phyloP scores from a whole-genome alignment of 257 asterid species.

The Plantago ovata region DNA sequence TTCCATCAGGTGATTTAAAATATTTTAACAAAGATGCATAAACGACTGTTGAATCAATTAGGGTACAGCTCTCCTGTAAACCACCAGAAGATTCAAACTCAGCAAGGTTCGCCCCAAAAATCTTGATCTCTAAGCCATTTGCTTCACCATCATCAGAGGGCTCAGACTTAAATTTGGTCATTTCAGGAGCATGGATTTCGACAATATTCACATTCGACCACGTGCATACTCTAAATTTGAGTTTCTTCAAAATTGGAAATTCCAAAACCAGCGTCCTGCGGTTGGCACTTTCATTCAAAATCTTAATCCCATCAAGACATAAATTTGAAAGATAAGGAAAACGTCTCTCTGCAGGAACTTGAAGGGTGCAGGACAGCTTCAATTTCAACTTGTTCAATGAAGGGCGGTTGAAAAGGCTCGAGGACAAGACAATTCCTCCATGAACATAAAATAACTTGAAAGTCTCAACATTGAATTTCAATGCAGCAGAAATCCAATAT shows the following conservation, averaged over 20 bases:
- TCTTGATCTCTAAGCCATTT: neutral
- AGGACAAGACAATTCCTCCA: neutral
- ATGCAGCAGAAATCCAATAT: neutral
- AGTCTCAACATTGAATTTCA: neutral
- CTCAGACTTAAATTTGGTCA: neutral
- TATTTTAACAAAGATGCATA: neutral
- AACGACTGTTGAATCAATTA: neutral
- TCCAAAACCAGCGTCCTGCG: neutral
- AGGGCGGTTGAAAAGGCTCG: neutral
- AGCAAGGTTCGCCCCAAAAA: neutral
- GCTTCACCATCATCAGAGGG: neutral
- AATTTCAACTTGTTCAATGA: neutral
- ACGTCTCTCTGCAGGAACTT: neutral
- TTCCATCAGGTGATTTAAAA: neutral
- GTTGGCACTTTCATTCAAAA: neutral
- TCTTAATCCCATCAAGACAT: neutral
- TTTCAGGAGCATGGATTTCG: slow-evolving; percentile 1
- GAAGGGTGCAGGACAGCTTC: neutral
- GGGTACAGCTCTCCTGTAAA: neutral
- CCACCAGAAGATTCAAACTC: slow-evolving; percentile 5
- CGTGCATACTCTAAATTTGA: neutral
- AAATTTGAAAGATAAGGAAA: neutral
- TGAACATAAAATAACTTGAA: neutral
- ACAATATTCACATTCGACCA: neutral
- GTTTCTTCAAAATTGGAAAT: neutral